These are phyloP conservation scores for Oxytropis ochrocephala DNA, from an alignment of 306 rosid genomes.

Conservation along the genomic window DNA sequence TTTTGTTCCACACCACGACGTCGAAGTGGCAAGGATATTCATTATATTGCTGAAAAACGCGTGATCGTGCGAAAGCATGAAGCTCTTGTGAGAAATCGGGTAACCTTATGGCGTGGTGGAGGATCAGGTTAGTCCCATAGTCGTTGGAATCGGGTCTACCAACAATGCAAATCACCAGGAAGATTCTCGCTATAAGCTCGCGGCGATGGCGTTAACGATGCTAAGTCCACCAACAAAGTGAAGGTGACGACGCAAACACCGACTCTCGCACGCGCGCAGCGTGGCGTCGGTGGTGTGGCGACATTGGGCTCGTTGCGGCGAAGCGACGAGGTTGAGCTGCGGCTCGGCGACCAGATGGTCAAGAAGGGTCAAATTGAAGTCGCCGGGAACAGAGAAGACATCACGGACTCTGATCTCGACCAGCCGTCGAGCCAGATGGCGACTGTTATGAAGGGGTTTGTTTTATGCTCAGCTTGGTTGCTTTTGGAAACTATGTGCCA, in stretches of 20 bases:
- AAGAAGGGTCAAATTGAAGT: constrained; percentile 73
- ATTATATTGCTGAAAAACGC: too few relatives aligned
- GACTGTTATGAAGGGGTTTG: too few relatives aligned
- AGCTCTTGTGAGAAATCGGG: constrained; percentile 80
- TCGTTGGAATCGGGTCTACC: constrained; percentile 89
- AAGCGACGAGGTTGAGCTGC: constrained; percentile 59
- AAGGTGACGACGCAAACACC: constrained; percentile 88
- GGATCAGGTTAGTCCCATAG: constrained; percentile 70
- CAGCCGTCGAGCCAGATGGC: constrained; percentile 66
- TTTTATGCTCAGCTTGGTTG: too few relatives aligned
- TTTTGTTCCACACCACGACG: too few relatives aligned
- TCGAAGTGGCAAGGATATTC: too few relatives aligned
- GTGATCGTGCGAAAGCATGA: constrained; percentile 72
- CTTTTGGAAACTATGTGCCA: too few relatives aligned
- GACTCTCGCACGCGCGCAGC: constrained; percentile 77
- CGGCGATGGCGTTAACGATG: constrained; percentile 82
- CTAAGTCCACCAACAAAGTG: constrained; percentile 94
- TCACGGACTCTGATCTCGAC: constrained; percentile 56
- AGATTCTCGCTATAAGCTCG: constrained; percentile 77
- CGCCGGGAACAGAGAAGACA: constrained; percentile 85
- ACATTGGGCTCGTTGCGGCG: constrained; percentile 95
- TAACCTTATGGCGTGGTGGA: constrained; percentile 78
- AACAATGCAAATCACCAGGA: constrained; percentile 70
- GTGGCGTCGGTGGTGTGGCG: constrained; percentile 82
- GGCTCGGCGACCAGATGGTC: constrained; percentile 77